These are phyloP conservation scores for Phytopythium chamaehyphon DNA, from an alignment of 352 stramenopile species.

Conservation along the genomic window DNA sequence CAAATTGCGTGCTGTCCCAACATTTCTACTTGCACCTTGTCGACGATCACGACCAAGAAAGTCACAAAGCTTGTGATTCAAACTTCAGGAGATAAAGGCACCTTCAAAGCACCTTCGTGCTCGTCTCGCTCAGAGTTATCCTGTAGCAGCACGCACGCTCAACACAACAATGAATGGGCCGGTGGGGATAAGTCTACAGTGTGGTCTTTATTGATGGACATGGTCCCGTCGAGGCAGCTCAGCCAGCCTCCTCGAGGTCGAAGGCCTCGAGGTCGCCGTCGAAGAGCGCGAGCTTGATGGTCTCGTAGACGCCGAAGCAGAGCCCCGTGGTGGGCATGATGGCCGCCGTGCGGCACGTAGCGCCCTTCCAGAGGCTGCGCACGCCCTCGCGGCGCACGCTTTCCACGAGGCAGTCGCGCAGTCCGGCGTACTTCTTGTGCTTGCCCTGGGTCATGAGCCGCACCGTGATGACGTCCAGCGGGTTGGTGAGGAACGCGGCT, in stretches of 20 bases:
- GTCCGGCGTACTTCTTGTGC: constrained; percentile 51
- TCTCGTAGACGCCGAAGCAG: constrained; percentile 86
- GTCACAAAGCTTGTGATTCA: too few species aligned
- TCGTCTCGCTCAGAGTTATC: too few species aligned
- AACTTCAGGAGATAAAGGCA: too few species aligned
- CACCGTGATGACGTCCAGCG: constrained; percentile 74
- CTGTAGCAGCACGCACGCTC: too few species aligned
- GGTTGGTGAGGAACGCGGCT: constrained; percentile 75
- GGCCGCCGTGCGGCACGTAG: constrained; percentile 55
- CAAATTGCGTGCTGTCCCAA: too few species aligned
- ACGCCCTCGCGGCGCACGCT: constrained; percentile 54
- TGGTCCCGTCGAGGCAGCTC: background rate
- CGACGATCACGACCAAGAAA: too few species aligned
- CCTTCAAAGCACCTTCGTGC: too few species aligned
- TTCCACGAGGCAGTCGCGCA: constrained; percentile 56
- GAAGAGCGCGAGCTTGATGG: constrained; percentile 69
- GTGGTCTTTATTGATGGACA: background rate
- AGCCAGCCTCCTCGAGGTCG: constrained; percentile 38
- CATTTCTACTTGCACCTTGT: too few species aligned
- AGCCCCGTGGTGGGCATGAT: constrained; percentile 80
- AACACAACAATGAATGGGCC: constrained; percentile 7
- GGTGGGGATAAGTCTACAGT: constrained; percentile 5
- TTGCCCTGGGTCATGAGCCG: constrained; percentile 83
- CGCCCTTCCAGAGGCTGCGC: constrained; percentile 65
- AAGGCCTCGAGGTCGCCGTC: constrained; percentile 66